Base-by-base conservation (phyloP, 192 early-diverging fungal genomes). In the Backusella tarrabulga region DNA sequence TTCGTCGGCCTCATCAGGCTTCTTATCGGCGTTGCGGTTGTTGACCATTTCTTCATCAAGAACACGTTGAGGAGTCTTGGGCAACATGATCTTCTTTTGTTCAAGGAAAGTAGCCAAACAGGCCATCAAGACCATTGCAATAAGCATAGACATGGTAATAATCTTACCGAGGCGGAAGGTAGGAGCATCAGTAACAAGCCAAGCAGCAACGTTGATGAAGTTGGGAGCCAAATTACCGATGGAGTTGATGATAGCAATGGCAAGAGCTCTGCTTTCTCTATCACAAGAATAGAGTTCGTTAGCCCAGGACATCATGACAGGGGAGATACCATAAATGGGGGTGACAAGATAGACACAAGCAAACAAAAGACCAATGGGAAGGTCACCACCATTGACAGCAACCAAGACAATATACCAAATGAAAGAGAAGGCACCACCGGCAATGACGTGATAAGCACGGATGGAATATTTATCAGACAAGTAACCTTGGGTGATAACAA, bases 221-320 rank as follows among this genome's bases (percentile, higher is more conserved):
- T 79, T 79, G 11, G 77, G 77, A 34, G 77, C 77, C 17, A 79
- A 66, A 23, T 79, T 79, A 56, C 77, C 77, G 21, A 79, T 35
- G 4, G 72, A 74, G 34, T 79, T 79, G 19, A 69, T 44, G 26
- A 74, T 74, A 21, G 77, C 77, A 79, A 79, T 79, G 38, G 77
- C 77, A 19, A 79, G 32, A 15, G 77, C 77, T 56, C 77, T 72
- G 4, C 66, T 79, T 68, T 79, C 77, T 19, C 32, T 29, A 60
- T 79, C 77, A 54, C 32, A 41, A n/a, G 71, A 38, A 34, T 79
- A 79, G 44, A 79, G 32, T 69, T 79, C 77, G 34, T 79, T 79
- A 15, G 44, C 23, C 77, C 77, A 79, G 15, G 72, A 74, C 77
- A 79, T 79, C 70, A 79, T 73, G 67, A 79, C 63, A 15, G 77